Base-by-base conservation (phyloP, 805 yeast genomes). In the Metschnikowia lachancei region DNA sequence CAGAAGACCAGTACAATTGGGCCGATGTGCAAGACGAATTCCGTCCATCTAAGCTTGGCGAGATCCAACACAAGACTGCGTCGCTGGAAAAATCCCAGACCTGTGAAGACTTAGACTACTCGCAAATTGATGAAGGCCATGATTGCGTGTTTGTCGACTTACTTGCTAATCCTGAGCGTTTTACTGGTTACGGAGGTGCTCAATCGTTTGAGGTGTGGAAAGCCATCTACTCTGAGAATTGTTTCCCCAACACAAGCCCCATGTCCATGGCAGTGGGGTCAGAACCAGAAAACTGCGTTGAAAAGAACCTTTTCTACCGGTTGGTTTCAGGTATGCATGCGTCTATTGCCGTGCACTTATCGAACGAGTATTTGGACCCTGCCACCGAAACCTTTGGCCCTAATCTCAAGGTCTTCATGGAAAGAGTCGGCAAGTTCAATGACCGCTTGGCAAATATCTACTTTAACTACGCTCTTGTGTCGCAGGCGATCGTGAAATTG, bases 251-350 rank as follows among this genome's bases (percentile, higher is more conserved):
- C 54, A 66, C 73, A 6, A 65, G 59, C 44, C 72, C 71, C 13
- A 63, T 66, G 67, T 58, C 67, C 3, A 60, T 65, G 64, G 49
- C 62, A 28, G 65, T 63, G 1, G 67, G 62, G 32, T 57, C 57
- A n/a, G 60, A 54, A 52, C 65, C 74, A 56, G 66, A 73, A 64
- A 55, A 75, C 65, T 91, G 96, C 62, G 68, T 84, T 36, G 98
- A 95, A 58, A 92, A 92, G 68, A 82, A 88, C 52, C 81, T 91
- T 33, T 94, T 94, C 58, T 94, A 85, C 67, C 79, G 94, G 54
- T 68, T 94, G 43, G 76, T 94, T 18, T 84, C 94, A 22, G 99
- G 99, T 1, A 79, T 94, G 85, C 99, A 94, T 62, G 89, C 97
- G 2, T 87, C 96, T 2, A 89, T 94, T 51, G 92, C 95, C 6